Base-by-base conservation (phyloP, 441 rosid genomes). In the Jatropha podagrica region DNA sequence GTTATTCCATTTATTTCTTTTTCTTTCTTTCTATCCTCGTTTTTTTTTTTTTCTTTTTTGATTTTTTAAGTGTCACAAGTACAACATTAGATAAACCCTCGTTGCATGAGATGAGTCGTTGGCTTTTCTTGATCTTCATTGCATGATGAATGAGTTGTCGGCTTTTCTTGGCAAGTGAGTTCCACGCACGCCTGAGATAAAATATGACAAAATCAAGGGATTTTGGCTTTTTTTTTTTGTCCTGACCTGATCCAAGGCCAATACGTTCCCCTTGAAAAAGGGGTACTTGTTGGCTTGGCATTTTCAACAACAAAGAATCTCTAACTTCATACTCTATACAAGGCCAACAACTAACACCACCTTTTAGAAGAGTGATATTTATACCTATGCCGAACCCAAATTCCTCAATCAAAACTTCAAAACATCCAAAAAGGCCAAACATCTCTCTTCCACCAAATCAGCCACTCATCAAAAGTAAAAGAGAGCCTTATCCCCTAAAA, bases 361-460 rank as follows among this genome's bases (percentile, higher is more conserved):
- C 59, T 76, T 70, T 18, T 0, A 48, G 12, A 49, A 64, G 72
- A 72, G 71, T 13, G 60, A 72, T 23, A 27, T 7, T 12, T n/a
- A 11, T 44, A 11, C 20, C 5, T n/a, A 40, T 41, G 27, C 70
- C 62, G 20, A 52, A 64, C 41, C 54, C 13, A 48, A 14, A n/a
- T 60, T 67, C 41, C 46, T 17, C 75, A 3, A 71, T 48, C 67
- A 68, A 27, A 51, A 42, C 68, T 65, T 7, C 17, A 38, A 63
- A 63, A 32, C 49, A 14, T 58, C 68, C 55, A 32, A 62, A 70
- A 73, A 56, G 56, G 71, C 67, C 51, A 46, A 70, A 64, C 71
- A 71, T 65, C 65, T 38, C 67, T 58, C 65, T 20, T 62, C 64
- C 71, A 74, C 79, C 77, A 70, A 73, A 75, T 70, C 73, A 65